A percentile compares a stretch with the other conserved stretches of the same genome.
Conservation (phyloP, 768 basidiomycete species). For the Phylloporus sp. region DNA sequence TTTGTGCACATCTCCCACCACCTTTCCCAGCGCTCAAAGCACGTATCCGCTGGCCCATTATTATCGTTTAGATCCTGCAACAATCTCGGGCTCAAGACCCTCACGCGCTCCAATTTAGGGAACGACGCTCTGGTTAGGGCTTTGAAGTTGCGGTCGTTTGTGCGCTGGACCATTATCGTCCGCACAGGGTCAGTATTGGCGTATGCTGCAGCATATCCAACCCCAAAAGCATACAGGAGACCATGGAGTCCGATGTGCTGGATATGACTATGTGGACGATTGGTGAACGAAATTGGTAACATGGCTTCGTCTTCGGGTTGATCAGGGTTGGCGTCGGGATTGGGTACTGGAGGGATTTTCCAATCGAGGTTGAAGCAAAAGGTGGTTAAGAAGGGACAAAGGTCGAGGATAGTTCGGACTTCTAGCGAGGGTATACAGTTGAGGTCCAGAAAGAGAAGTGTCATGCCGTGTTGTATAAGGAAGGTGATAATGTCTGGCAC, state of each 20-base stretch:
- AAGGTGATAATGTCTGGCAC: constrained; percentile 59
- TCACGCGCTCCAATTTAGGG: constrained; percentile 55
- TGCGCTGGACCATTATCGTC: constrained; percentile 43
- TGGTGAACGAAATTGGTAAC: constrained; percentile 38
- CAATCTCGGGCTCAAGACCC: constrained; percentile 54
- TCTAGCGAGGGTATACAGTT: constrained; percentile 55
- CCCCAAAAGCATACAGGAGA: constrained; percentile 65
- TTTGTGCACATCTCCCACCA: constrained; percentile 59
- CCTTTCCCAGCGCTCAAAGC: constrained; percentile 56
- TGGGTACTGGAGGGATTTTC: constrained; percentile 39
- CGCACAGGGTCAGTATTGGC: constrained; percentile 41
- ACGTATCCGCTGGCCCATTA: constrained; percentile 42
- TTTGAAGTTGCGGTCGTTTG: constrained; percentile 64
- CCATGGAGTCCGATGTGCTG: constrained; percentile 66
- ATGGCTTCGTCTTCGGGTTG: constrained; percentile 26
- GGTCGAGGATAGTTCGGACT: constrained; percentile 54
- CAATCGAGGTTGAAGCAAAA: constrained; percentile 78
- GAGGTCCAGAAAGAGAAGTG: constrained; percentile 63
- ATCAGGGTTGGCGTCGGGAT: constrained; percentile 16
- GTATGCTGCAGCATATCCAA: constrained; percentile 47
- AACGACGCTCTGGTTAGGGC: constrained; percentile 52
- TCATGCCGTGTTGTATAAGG: constrained; percentile 52
- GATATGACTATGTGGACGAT: constrained; percentile 54
- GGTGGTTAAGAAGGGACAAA: constrained; percentile 57
- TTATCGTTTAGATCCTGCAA: constrained; percentile 54